Percentiles rank a stretch among this genome's conserved stretches.
Conservation (phyloP, 805 yeast species). For the Candida verbasci region DNA sequence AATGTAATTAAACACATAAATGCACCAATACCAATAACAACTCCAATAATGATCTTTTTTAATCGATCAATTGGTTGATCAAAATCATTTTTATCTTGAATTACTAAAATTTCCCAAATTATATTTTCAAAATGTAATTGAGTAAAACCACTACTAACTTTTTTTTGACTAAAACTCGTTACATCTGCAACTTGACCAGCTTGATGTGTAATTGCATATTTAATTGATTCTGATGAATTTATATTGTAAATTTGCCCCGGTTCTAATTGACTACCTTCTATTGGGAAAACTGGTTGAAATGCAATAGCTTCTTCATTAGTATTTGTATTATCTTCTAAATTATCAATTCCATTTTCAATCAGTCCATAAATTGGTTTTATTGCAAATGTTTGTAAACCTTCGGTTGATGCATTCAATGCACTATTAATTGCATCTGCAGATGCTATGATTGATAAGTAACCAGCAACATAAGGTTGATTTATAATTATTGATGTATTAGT, state of each 20-base stretch:
- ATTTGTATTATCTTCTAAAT: conserved; percentile 30
- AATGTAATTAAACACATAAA: conserved; percentile 72
- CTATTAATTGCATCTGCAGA: conserved; percentile 26
- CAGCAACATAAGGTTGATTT: conserved; percentile 56
- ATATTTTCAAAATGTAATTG: conserved; percentile 26
- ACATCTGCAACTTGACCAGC: conserved; percentile 28
- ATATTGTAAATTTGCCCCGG: conserved; percentile 24
- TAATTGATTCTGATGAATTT: conserved; percentile 21
- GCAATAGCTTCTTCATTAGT: conserved; percentile 37
- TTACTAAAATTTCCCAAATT: conserved; percentile 70
- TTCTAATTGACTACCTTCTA: conserved; percentile 8
- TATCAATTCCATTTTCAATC: conserved; percentile 11
- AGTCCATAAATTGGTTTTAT: conserved; percentile 28
- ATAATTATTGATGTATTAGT: conserved; percentile 65
- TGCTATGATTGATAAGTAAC: conserved; percentile 61
- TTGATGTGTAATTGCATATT: conserved; percentile 19
- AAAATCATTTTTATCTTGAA: conserved; percentile 57
- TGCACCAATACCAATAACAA: conserved; percentile 73
- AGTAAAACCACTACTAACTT: conserved; percentile 33
- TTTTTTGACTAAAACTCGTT: conserved; percentile 16
- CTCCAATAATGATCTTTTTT: conserved; percentile 68
- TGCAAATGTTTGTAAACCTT: conserved; percentile 18
- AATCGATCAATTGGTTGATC: conserved; percentile 59
- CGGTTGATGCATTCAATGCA: conserved; percentile 21
- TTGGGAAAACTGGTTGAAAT: conserved; percentile 31